Base-by-base conservation (phyloP, 2,329 filamentous ascomycete genomes). In the Ophiocordyceps unilateralis region DNA sequence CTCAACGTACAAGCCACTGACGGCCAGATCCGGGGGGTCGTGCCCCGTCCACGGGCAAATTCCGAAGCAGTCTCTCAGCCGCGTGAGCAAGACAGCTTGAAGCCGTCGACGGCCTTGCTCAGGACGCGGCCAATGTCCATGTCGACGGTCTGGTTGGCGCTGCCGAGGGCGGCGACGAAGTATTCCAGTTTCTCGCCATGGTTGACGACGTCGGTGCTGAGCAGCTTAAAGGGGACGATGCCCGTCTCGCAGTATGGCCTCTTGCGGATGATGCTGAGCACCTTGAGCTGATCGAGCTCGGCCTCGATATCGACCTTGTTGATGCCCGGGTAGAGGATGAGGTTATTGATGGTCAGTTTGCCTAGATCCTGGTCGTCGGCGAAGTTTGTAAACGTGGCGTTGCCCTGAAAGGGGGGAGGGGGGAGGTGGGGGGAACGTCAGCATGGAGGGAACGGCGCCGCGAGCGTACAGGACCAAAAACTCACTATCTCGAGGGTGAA, bases 401-500 rank as follows among this genome's bases (percentile, higher is more conserved):
- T 79, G 51, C 80, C 80, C 66, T 77, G 23, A 14, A 40, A 20
- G 9, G 24, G 5, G 7, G 2, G 30, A 4, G 2, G 14, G 6
- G 14, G 7, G 12, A n/a, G 30, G 6, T 17, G 5, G 7, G 14
- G 15, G 6, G n/a, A 17, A 34, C 9, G n/a, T n/a, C 30, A 14
- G 5, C 14, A n/a, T n/a, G 14, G 9, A 40, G 15, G 26, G n/a
- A n/a, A n/a, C n/a, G n/a, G n/a, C n/a, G n/a, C n/a, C n/a, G n/a
- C n/a, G n/a, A n/a, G n/a, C n/a, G n/a, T n/a, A n/a, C n/a, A n/a
- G n/a, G n/a, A n/a, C n/a, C n/a, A n/a, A n/a, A 4, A 19, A 63
- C 70, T 60, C 62, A 76, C 74, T 51, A 83, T 70, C 28, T 79
- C 70, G 42, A 83, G 66, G n/a, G 69, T 74, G 53, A 80, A 67